A percentile compares a stretch with the other conserved stretches of the same genome.
phyloP scores from a whole-genome alignment of 441 rosid species.

The Bruguiera hainesii region DNA sequence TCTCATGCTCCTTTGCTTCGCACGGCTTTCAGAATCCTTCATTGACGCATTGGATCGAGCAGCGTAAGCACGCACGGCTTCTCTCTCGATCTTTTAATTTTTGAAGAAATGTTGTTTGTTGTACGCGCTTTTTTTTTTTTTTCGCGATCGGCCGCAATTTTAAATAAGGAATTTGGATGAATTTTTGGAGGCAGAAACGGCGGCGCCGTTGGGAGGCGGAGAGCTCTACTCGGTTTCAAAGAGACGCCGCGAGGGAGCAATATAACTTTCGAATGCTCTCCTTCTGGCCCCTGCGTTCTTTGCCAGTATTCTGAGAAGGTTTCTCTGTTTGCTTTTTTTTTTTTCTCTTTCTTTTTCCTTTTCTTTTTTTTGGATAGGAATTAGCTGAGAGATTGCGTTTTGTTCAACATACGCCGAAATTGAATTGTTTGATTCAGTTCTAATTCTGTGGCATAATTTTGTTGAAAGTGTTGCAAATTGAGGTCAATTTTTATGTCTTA shows the following conservation, averaged over 20 bases:
- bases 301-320: constrained; percentile 74
- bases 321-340: background rate
- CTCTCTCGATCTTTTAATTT: background rate
- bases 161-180: background rate
- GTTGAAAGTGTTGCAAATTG: no score
- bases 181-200: constrained; percentile 15
- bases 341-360: background rate
- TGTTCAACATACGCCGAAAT: no score
- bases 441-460: no score
- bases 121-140: background rate
- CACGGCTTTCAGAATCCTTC: background rate
- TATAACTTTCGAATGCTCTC: constrained; percentile 70
- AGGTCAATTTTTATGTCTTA: no score
- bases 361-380: background rate
- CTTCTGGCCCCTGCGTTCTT: constrained; percentile 80
- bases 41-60: background rate
- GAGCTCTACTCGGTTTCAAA: constrained; percentile 58
- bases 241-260: constrained; percentile 66
- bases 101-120: background rate
- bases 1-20: background rate
- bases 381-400: no score
- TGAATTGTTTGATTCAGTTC: no score
- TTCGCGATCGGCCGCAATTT: background rate
- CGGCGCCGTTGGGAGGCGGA: constrained; percentile 31
- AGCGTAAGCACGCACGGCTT: background rate